Percentiles rank a stretch among this genome's conserved stretches.
These are phyloP conservation scores for Alternaria consortialis DNA, from an alignment of 2,329 filamentous ascomycete species.

Conservation along the genomic window DNA sequence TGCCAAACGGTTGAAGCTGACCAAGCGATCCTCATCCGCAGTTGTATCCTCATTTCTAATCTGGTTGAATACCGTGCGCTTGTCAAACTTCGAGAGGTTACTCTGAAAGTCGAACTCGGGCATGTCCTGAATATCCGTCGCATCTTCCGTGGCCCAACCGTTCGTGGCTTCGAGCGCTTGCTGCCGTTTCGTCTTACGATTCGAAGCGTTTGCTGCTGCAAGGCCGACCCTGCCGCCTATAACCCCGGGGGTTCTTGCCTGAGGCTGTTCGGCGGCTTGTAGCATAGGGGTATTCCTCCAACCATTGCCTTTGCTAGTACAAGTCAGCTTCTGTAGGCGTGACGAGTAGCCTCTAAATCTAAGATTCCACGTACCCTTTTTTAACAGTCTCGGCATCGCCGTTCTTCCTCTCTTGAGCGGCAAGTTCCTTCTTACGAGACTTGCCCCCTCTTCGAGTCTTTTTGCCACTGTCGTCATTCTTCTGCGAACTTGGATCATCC, in stretches of 20 bases:
- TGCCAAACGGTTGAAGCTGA: constrained; percentile 80
- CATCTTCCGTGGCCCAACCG: constrained; percentile 95
- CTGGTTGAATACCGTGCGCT: constrained; percentile 88
- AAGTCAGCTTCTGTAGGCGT: constrained; percentile 19
- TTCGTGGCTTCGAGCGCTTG: constrained; percentile 68
- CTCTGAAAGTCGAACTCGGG: constrained; percentile 94
- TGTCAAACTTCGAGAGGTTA: constrained; percentile 93
- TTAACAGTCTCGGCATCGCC: constrained; percentile 41
- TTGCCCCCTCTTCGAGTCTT: constrained; percentile 57
- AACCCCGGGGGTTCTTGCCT: constrained; percentile 47
- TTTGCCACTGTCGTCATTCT: constrained; percentile 53
- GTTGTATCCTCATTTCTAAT: constrained; percentile 88
- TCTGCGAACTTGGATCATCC: constrained; percentile 45
- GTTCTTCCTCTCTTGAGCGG: constrained; percentile 52
- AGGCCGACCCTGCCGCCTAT: constrained; percentile 50
- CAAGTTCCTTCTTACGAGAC: constrained; percentile 56
- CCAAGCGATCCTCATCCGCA: constrained; percentile 89
- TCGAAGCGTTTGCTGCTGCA: constrained; percentile 49
- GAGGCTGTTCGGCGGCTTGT: constrained; percentile 63
- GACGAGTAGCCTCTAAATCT: constrained; percentile 1
- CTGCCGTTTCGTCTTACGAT: constrained; percentile 57
- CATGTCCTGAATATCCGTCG: constrained; percentile 91
- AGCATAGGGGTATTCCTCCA: constrained; percentile 74
- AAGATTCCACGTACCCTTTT: constrained; percentile 47
- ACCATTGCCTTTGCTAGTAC: constrained; percentile 64